These are phyloP conservation scores for Anthoceros angustus DNA, from an alignment of 225 moss, liverwort and hornwort genomes.

Conservation along the genomic window DNA sequence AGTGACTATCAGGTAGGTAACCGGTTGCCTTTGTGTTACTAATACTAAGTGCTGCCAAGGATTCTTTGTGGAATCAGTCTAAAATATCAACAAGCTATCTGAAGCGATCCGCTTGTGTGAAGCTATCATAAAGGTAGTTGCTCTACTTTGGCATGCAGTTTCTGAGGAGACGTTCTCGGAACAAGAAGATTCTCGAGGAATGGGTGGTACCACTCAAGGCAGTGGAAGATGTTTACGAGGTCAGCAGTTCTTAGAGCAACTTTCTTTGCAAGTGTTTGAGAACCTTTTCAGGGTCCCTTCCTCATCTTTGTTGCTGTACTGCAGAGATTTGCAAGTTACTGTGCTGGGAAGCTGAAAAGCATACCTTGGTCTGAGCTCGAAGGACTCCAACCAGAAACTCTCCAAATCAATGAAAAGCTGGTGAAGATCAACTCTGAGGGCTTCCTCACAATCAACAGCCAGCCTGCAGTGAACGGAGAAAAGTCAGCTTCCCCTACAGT, in stretches of 20 bases:
- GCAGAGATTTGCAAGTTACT: constrained; percentile 49
- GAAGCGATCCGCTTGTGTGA: no score
- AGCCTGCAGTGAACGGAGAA: constrained; percentile 89
- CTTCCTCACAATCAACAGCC: constrained; percentile 87
- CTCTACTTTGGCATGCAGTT: constrained; percentile 25
- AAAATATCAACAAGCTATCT: no score
- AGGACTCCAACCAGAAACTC: constrained; percentile 80
- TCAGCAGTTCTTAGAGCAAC: constrained; percentile 7
- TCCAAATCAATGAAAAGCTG: constrained; percentile 64
- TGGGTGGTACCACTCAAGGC: constrained; percentile 64
- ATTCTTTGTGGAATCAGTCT: no score
- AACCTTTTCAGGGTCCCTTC: no score
- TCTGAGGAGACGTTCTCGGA: constrained; percentile 58
- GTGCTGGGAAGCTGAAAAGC: constrained; percentile 60
- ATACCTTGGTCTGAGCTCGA: constrained; percentile 93
- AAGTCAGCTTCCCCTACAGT: constrained; percentile 71
- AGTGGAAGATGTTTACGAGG: constrained; percentile 36
- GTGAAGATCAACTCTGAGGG: constrained; percentile 59
- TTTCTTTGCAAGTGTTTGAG: constrained; percentile 25
- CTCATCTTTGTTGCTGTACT: background rate
- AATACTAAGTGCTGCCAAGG: no score
- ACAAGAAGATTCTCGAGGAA: constrained; percentile 73
- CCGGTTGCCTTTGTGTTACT: no score
- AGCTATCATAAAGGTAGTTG: no score
- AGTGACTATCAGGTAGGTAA: constrained; percentile 79